Evolutionary conservation across 1,284 basidiomycete genomes (phyloP).

Genomic region (Coniferiporia weirii): DNA sequence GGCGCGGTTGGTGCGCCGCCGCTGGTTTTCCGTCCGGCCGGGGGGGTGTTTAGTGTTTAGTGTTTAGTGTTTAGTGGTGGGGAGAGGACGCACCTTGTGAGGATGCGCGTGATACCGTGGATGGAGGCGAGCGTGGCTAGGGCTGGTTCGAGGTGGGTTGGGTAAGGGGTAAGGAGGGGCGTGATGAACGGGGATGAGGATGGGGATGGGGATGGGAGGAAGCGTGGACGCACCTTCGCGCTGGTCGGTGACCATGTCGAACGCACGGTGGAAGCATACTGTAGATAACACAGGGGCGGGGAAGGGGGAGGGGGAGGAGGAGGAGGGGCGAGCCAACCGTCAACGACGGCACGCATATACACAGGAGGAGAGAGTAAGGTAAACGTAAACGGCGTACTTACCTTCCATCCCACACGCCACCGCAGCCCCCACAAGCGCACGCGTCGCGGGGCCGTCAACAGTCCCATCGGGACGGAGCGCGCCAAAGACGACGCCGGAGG

Average conservation of each 20-base stretch:
- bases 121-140: conserved; percentile 49
- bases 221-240: conserved; percentile 38
- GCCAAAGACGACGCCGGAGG: conserved; percentile 69
- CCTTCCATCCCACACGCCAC: conserved; percentile 45
- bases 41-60: too few relatives aligned
- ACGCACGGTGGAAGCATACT: conserved; percentile 83
- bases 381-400: too few relatives aligned
- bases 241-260: conserved; percentile 65
- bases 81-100: conserved; percentile 54
- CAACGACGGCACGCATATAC: too few relatives aligned
- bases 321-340: too few relatives aligned
- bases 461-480: conserved; percentile 52
- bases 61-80: too few relatives aligned
- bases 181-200: not conserved
- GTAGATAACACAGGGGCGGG: too few relatives aligned
- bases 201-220: too few relatives aligned
- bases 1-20: conserved; percentile 33
- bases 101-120: conserved; percentile 60
- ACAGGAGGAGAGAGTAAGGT: too few relatives aligned
- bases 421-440: conserved; percentile 20
- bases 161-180: too few relatives aligned
- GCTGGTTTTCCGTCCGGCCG: conserved; percentile 2
- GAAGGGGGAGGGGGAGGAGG: too few relatives aligned
- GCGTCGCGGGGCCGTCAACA: conserved; percentile 52
- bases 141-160: conserved; percentile 35